phyloP scores from a whole-genome alignment of 2,329 filamentous ascomycete genomes.

The Cercospora citrullina region DNA sequence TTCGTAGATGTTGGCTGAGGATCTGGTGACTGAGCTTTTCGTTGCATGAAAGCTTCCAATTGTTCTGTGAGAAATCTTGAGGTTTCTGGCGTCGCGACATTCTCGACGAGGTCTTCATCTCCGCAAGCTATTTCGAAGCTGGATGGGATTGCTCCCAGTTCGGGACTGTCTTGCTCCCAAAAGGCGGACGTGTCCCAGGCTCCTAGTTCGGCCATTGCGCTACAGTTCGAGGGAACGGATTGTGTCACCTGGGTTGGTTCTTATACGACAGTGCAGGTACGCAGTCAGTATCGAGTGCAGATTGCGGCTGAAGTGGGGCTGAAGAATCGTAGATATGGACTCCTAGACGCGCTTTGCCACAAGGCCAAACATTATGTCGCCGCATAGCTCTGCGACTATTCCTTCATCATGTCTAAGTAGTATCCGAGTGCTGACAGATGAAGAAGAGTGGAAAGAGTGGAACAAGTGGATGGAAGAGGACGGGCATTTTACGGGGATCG shows the following conservation, averaged over 20 bases:
- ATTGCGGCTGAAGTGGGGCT: not conserved
- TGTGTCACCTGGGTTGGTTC: not conserved
- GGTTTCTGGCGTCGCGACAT: not conserved
- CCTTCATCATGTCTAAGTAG: not conserved
- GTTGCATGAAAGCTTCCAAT: not conserved
- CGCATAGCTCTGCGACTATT: not conserved
- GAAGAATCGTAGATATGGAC: not conserved
- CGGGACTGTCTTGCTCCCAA: not conserved
- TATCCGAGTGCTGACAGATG: too few species aligned
- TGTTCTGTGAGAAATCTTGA: not conserved
- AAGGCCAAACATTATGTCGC: not conserved
- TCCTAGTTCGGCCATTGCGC: not conserved
- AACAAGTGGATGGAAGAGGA: too few species aligned
- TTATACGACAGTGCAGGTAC: not conserved
- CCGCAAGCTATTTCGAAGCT: not conserved
- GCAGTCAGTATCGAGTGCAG: not conserved
- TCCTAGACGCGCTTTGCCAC: not conserved
- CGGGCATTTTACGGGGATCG: too few species aligned
- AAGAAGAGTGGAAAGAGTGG: too few species aligned
- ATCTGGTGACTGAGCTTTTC: not conserved
- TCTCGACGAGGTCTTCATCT: not conserved
- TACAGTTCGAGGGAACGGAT: not conserved
- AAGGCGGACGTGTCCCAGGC: slow-evolving; percentile 1
- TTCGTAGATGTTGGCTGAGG: not conserved
- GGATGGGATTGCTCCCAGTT: not conserved